Evolutionary conservation across 1,284 basidiomycete species (phyloP).

Genomic region (Microbotryum scabiosae): DNA sequence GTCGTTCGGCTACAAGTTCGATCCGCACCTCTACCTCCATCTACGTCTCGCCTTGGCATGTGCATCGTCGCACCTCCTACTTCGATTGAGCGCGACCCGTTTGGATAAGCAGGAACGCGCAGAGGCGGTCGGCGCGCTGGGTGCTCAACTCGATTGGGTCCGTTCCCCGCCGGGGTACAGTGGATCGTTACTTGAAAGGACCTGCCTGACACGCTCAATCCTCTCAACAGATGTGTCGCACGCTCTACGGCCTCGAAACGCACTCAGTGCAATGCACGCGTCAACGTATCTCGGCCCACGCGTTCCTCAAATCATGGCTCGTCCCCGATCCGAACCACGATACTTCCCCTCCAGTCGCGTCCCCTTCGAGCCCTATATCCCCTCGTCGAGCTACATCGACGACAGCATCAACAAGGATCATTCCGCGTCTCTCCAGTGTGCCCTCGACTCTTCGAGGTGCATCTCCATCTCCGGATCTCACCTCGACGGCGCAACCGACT

Average conservation of each 20-base stretch:
- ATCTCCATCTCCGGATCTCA: too few species aligned
- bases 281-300: neutral
- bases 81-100: neutral
- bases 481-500: too few species aligned
- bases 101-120: neutral
- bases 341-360: too few species aligned
- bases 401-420: too few species aligned
- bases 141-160: slow-evolving; percentile 10
- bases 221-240: slow-evolving; percentile 3
- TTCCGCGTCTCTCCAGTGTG: too few species aligned
- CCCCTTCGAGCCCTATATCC: neutral
- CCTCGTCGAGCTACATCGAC: too few species aligned
- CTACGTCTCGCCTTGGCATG: slow-evolving; percentile 2
- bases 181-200: too few species aligned
- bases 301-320: slow-evolving; percentile 11
- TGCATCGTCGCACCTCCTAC: slow-evolving; percentile 1
- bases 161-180: neutral
- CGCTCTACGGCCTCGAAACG: slow-evolving; percentile 1
- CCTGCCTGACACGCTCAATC: too few species aligned
- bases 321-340: neutral
- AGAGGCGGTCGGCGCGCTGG: neutral
- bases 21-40: slow-evolving; percentile 4
- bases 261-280: slow-evolving; percentile 4
- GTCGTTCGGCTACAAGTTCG: neutral
- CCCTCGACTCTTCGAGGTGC: too few species aligned